Evolutionary conservation across 805 yeast genomes (phyloP), one percentile per base, ranked within the genome.

Genomic region (Candida ipomoeae): DNA sequence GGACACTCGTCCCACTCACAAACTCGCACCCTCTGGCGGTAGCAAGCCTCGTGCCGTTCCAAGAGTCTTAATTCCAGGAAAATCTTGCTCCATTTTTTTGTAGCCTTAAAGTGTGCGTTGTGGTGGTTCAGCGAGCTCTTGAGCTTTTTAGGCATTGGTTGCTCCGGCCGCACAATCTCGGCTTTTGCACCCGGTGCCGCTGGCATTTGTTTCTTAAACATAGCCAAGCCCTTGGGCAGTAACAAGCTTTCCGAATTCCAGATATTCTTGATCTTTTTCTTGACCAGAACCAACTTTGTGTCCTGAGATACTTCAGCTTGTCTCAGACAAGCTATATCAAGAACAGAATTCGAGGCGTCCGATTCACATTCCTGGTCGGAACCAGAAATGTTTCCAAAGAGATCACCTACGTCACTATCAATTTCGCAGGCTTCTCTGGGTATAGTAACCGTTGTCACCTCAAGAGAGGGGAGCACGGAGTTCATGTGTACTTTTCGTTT

Each of bases 1-100:
- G 46, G 46, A 33, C 46, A 44, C 32, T 35, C 46, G 23, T 44
- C 40, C 40, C 40, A 36, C 33, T 35, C 46, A 23, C 46, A 44
- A 17, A 26, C 46, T 11, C 40, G 32, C 2, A 13, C 14, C 26
- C 34, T 34, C 32, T 44, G 39, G 26, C 46, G 40, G 31, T 44
- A 44, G 21, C 46, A 44, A 14, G 21, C 32, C 32, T 44, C 29
- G 23, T 44, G 46, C 5, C 40, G 39, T 8, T 36, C 26, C 34
- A 35, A 15, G 17, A 15, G 33, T 35, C 46, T 44, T 23, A 44
- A 35, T 13, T 44, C 40, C 23, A 26, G 7, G 5, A 44, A 23
- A 6, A 36, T 21, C 32, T 44, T 35, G 39, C 40, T 36, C 46
- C 32, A 44, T 26, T 44, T 44, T 21, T 35, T 35, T 4, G 40